Conservation (phyloP, 2,329 filamentous ascomycete species). For the Xylaria sp. region DNA sequence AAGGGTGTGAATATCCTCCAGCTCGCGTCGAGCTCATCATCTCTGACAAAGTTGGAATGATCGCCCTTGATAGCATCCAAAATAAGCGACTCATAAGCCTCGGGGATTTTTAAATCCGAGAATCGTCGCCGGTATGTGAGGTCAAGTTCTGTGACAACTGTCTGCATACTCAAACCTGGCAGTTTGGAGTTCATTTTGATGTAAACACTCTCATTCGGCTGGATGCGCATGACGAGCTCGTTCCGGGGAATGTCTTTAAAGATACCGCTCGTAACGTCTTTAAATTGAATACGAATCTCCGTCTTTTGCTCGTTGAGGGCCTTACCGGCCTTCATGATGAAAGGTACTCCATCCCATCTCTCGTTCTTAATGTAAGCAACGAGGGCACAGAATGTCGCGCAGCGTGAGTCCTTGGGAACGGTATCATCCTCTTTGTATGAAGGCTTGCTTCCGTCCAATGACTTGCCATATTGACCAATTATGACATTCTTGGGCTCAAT, state of each 20-base stretch:
- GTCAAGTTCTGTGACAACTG: constrained; percentile 97
- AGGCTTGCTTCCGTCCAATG: constrained; percentile 94
- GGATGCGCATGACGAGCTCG: constrained; percentile 98
- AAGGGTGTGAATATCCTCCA: constrained; percentile 99
- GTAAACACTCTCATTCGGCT: constrained; percentile 99
- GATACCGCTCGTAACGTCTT: constrained; percentile 98
- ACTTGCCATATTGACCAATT: constrained; percentile 98
- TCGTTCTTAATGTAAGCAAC: constrained; percentile 99
- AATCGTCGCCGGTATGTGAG: constrained; percentile 98
- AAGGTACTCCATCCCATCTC: constrained; percentile 98
- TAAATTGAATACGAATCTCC: constrained; percentile 98
- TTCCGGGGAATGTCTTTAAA: constrained; percentile 99
- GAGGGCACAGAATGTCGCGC: constrained; percentile 97
- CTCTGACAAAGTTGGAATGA: constrained; percentile 98
- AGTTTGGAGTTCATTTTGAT: constrained; percentile 99
- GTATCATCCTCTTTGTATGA: constrained; percentile 99
- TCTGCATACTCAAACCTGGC: constrained; percentile 98
- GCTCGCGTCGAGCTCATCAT: constrained; percentile 95
- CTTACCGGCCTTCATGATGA: constrained; percentile 99
- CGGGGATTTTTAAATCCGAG: constrained; percentile 98
- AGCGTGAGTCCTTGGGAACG: constrained; percentile 95
- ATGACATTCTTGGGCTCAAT: constrained; percentile 99
- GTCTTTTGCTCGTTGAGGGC: constrained; percentile 99
- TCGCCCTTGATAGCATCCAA: constrained; percentile 98
- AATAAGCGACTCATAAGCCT: constrained; percentile 98